These are phyloP conservation scores for Colletotrichum endophyticum DNA, from an alignment of 2,329 filamentous ascomycete genomes.

Conservation along the genomic window DNA sequence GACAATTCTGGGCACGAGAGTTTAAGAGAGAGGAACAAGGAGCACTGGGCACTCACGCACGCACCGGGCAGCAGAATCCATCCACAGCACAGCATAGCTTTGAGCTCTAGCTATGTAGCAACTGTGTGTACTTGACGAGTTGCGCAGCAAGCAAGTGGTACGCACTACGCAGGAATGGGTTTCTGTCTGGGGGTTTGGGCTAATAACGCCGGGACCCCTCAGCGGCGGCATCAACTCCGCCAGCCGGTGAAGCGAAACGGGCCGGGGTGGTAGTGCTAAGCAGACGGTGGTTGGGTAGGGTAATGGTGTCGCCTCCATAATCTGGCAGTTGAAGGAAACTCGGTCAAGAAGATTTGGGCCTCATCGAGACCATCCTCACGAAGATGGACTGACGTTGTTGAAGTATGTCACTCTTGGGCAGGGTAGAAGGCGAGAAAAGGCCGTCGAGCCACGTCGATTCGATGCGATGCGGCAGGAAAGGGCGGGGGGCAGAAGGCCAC, in stretches of 20 bases:
- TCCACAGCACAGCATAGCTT: background rate
- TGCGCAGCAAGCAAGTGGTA: background rate
- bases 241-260: constrained; percentile 20
- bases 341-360: constrained; percentile 17
- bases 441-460: constrained; percentile 20
- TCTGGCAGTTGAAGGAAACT: constrained; percentile 15
- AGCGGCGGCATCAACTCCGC: constrained; percentile 19
- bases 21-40: background rate
- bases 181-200: background rate
- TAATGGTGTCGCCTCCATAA: background rate
- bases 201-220: constrained; percentile 15
- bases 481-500: background rate
- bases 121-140: background rate
- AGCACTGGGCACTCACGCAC: background rate
- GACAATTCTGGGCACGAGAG: background rate
- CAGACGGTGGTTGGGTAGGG: constrained; percentile 16
- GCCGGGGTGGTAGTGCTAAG: constrained; percentile 14
- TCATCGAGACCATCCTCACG: constrained; percentile 19
- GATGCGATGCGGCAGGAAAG: constrained; percentile 19
- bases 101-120: background rate
- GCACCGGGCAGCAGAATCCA: background rate
- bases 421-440: constrained; percentile 1
- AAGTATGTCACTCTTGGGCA: constrained; percentile 2
- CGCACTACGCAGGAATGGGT: background rate
- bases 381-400: constrained; percentile 6